Evolutionary conservation across 495 filamentous ascomycete genomes (phyloP).

Genomic region (Friedmanniomyces endolithicus): DNA sequence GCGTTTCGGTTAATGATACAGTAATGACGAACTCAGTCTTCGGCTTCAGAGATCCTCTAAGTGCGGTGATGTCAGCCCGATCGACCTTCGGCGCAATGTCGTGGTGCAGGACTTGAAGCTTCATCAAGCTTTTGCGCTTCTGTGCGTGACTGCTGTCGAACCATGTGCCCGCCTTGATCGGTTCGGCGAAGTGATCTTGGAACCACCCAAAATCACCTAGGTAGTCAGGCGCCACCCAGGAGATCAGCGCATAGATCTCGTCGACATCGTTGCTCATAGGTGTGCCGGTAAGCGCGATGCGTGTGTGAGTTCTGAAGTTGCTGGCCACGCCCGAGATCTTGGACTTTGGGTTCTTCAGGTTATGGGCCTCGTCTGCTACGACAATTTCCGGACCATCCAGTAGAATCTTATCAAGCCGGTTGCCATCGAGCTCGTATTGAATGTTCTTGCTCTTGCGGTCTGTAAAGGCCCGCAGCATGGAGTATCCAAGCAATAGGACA

Average conservation of each 20-base stretch:
- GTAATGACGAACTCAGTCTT: conserved; percentile 76
- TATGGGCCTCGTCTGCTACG: conserved; percentile 81
- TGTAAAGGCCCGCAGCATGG: conserved; percentile 46
- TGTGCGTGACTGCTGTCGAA: conserved; percentile 44
- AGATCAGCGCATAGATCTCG: conserved; percentile 77
- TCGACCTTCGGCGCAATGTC: conserved; percentile 70
- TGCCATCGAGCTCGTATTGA: neutral
- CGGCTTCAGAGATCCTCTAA: conserved; percentile 49
- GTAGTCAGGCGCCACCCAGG: conserved; percentile 75
- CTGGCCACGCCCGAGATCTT: conserved; percentile 41
- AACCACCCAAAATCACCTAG: conserved; percentile 58
- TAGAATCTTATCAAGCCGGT: conserved; percentile 11
- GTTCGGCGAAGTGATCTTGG: conserved; percentile 50
- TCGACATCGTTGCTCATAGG: conserved; percentile 70
- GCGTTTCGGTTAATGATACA: conserved; percentile 55
- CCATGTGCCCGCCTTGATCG: conserved; percentile 60
- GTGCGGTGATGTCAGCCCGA: conserved; percentile 54
- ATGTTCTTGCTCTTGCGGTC: conserved; percentile 23
- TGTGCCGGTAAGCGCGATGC: conserved; percentile 80
- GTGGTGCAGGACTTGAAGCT: conserved; percentile 55
- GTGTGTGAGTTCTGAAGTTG: conserved; percentile 51
- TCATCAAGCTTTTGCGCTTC: conserved; percentile 47
- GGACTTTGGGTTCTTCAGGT: conserved; percentile 50
- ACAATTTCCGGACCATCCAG: conserved; percentile 44
- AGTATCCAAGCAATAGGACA: conserved; percentile 61